Base-by-base conservation (phyloP, 129 eudicot species). In the Artemisia argyi region DNA sequence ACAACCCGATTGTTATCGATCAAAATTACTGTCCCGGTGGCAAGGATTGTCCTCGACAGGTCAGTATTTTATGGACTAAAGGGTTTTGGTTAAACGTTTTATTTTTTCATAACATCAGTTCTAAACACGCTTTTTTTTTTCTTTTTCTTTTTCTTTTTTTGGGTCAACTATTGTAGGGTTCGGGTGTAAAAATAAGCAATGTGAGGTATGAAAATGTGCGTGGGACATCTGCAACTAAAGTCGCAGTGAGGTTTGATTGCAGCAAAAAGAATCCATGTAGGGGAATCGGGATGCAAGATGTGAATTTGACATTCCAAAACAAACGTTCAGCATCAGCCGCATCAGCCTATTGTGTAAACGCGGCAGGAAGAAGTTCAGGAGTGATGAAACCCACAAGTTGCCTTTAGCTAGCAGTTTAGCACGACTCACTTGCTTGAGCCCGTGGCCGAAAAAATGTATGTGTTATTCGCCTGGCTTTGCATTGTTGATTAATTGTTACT, bases 171-270 rank as follows among this genome's bases (percentile, higher is more conserved):
- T 22, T 70, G 15, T 49, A 85, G 86, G 68, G 2, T 0, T 85
- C 89, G 0, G 83, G 89, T 0, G 78, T 85, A 54, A 74, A 54
- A 61, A 82, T 87, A 59, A 82, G 84, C 28, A 83, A 82, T 1
- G 80, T 87, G 26, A 84, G 69, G 17, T 87, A 84, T 53, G 66
- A 73, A 66, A 80, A 87, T 20, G 81, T 87, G 13, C 84, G 74
- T 4, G 89, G 93, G 56, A 72, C 89, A 53, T 87, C 93, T 0
- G 89, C 93, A 1, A 82, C 93, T 1, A 57, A 79, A 64, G 83
- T 87, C 4, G 93, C 89, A 2, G 77, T 87, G 76, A 82, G 66
- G 71, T 71, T 87, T 7, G 85, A 76, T 18, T 87, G 93, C 54
- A 87, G 93, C 56, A 73, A 80, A 50, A 64, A 32, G 26, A 26